Conservation (phyloP, 2,329 filamentous ascomycete species). For the Penicillium sp. region DNA sequence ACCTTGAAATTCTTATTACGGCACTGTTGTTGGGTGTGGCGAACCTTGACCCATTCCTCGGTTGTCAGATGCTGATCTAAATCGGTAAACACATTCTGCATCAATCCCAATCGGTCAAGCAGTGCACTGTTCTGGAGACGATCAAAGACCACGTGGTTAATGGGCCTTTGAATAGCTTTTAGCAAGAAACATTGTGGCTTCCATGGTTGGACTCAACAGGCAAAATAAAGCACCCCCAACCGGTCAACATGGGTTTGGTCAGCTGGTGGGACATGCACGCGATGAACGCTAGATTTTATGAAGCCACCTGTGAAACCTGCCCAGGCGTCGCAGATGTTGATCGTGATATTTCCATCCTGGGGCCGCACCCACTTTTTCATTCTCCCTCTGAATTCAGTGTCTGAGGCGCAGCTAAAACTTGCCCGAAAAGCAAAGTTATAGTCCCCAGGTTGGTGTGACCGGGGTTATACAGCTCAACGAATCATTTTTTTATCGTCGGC, state of each 20-base stretch:
- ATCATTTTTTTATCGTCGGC: conserved; percentile 49
- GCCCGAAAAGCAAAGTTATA: conserved; percentile 57
- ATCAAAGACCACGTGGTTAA: conserved; percentile 43
- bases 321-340: conserved; percentile 52
- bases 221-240: conserved; percentile 47
- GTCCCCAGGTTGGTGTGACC: conserved; percentile 59
- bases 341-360: conserved; percentile 51
- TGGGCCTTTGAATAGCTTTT: conserved; percentile 28
- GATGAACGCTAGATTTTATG: conserved; percentile 52
- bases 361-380: conserved; percentile 54
- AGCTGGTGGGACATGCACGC: conserved; percentile 49
- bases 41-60: conserved; percentile 42
- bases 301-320: conserved; percentile 51
- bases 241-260: conserved; percentile 49
- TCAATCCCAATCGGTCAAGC: conserved; percentile 37
- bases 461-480: conserved; percentile 45
- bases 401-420: conserved; percentile 58
- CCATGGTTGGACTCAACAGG: conserved; percentile 33
- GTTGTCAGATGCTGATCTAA: conserved; percentile 42
- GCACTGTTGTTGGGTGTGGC: conserved; percentile 46
- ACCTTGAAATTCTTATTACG: conserved; percentile 35
- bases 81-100: conserved; percentile 40
- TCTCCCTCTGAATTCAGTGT: conserved; percentile 50
- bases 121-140: conserved; percentile 40
- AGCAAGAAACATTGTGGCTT: neutral